Percentiles rank a stretch among this genome's conserved stretches.
These are phyloP conservation scores for Dothideomycetidae sp. DNA, from an alignment of 2,329 filamentous ascomycete genomes.

Conservation along the genomic window DNA sequence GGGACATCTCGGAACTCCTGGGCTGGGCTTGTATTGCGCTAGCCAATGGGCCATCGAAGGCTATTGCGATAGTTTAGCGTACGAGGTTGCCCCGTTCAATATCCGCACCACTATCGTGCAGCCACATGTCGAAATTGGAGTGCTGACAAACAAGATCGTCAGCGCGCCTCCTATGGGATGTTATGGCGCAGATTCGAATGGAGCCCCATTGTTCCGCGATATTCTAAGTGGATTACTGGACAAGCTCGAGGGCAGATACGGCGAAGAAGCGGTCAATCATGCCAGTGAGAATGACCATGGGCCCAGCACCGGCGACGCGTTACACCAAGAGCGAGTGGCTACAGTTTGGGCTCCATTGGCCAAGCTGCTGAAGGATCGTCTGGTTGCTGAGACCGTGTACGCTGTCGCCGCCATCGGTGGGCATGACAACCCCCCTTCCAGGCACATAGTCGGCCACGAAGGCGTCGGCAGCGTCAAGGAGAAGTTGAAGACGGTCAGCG, in stretches of 20 bases:
- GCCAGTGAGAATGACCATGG: slow-evolving; percentile 18
- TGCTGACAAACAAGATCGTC: slow-evolving; percentile 73
- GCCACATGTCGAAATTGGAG: slow-evolving; percentile 81
- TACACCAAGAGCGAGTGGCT: slow-evolving; percentile 39
- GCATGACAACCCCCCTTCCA: slow-evolving; percentile 84
- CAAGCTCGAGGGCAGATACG: slow-evolving; percentile 41
- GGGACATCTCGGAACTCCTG: slow-evolving; percentile 83
- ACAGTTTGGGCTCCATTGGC: slow-evolving; percentile 64
- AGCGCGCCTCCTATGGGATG: slow-evolving; percentile 65
- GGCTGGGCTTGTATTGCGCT: slow-evolving; percentile 79
- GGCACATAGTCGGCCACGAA: slow-evolving; percentile 87
- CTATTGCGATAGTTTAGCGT: slow-evolving; percentile 85
- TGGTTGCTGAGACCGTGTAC: slow-evolving; percentile 81
- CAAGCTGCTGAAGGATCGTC: slow-evolving; percentile 49
- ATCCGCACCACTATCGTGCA: slow-evolving; percentile 93
- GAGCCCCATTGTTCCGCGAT: slow-evolving; percentile 67
- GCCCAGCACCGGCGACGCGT: slow-evolving; percentile 30
- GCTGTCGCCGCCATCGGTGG: slow-evolving; percentile 85
- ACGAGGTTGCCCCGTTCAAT: slow-evolving; percentile 91
- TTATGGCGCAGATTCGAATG: slow-evolving; percentile 54
- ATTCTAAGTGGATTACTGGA: slow-evolving; percentile 72
- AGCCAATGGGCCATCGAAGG: slow-evolving; percentile 92
- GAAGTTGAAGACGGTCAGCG: slow-evolving; percentile 89
- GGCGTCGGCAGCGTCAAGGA: slow-evolving; percentile 81
- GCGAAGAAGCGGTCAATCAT: slow-evolving; percentile 19